Evolutionary conservation across 2,329 filamentous ascomycete genomes (phyloP).

Genomic region (Beauveria australis): DNA sequence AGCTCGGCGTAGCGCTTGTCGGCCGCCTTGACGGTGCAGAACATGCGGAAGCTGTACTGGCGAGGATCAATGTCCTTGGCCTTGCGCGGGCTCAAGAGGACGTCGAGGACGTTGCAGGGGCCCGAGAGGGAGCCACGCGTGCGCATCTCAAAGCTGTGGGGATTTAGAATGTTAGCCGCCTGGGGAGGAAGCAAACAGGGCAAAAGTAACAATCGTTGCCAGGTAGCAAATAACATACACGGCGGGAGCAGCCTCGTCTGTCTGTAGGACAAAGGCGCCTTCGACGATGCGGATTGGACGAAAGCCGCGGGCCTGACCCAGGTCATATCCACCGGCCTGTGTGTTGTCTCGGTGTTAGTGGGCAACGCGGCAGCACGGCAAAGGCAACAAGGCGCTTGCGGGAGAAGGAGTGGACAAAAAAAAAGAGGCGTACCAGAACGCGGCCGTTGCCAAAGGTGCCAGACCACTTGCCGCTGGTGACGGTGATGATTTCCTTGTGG

Average conservation of each 20-base stretch:
- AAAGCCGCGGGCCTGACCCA: slow-evolving; percentile 32
- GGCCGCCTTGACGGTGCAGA: slow-evolving; percentile 41
- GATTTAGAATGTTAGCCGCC: background rate
- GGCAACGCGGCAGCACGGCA: background rate
- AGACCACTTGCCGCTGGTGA: slow-evolving; percentile 38
- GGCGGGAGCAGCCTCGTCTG: slow-evolving; percentile 37
- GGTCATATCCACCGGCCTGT: slow-evolving; percentile 34
- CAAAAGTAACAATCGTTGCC: background rate
- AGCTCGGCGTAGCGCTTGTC: slow-evolving; percentile 41
- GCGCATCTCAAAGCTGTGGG: slow-evolving; percentile 32
- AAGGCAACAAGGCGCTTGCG: background rate
- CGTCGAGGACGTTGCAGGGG: slow-evolving; percentile 34
- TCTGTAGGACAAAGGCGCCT: slow-evolving; percentile 41
- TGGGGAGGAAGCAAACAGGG: background rate
- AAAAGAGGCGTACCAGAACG: slow-evolving; percentile 30
- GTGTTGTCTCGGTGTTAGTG: background rate
- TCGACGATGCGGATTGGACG: slow-evolving; percentile 36
- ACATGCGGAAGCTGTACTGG: slow-evolving; percentile 40
- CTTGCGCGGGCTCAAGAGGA: slow-evolving; percentile 28
- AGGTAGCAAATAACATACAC: slow-evolving; percentile 23
- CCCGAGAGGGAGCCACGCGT: slow-evolving; percentile 40
- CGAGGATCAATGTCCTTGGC: slow-evolving; percentile 32
- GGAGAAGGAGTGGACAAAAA: background rate
- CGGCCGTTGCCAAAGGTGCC: slow-evolving; percentile 41
- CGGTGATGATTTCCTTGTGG: slow-evolving; percentile 41